Base-by-base conservation (phyloP, 1,139 yeast species). In the Geotrichum bryndzae region DNA sequence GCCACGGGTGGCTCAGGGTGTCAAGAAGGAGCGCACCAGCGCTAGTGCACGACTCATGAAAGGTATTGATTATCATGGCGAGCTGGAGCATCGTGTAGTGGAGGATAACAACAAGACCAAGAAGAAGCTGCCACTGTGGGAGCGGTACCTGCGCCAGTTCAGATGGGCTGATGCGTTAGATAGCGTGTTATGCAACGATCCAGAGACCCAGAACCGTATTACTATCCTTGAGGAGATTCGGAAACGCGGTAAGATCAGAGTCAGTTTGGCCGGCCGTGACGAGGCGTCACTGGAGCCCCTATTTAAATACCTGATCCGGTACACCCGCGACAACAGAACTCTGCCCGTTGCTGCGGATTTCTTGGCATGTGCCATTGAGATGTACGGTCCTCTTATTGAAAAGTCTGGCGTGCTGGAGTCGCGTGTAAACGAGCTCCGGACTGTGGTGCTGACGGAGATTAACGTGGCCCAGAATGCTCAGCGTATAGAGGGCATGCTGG, bases 81-180 rank as follows among this genome's bases (percentile, higher is more conserved):
- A 90, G 70, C 86, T 85, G 66, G 97, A 92, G 73, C 90, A 88
- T 71, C 82, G 85, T 63, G 79, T 89, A 2, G 79, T 90, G 38
- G 81, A 82, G 63, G 87, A 88, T 62, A 63, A 66, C 60, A 76
- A 80, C 61, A 74, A 80, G 63, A 79, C 77, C 64, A 73, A 76
- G 59, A 86, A 85, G 74, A 87, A 88, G 70, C 80, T 90, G 64
- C 86, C 87, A 72, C 87, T 84, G 59, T 92, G 87, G 72, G 99
- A 94, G 74, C 87, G 82, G 72, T 88, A 88, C 68, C 79, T 94
- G 65, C 89, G 90, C 72, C 88, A 88, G 35, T 94, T 94, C 78
- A 84, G 89, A 72, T 94, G 98, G 97, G 74, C 85, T 2, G 97
- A 92, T 67, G 97, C 98, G 1, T 80, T 94, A 60, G 97, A 94